Percentiles rank a stretch among this genome's conserved stretches.
Evolutionary conservation across 306 rosid genomes (phyloP).

Genomic region (Trifolium repens): DNA sequence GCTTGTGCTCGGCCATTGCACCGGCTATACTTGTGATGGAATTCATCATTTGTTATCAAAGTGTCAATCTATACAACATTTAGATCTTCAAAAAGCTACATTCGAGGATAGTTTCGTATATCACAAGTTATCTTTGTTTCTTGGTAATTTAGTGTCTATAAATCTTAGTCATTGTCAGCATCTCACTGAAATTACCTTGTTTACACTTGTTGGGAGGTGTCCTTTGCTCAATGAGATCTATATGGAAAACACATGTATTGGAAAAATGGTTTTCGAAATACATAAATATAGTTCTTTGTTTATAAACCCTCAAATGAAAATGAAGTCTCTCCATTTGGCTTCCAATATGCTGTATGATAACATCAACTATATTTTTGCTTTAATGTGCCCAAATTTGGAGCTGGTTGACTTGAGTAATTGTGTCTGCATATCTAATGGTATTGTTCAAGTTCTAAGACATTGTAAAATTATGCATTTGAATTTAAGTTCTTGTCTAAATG

Average conservation of each 20-base stretch:
- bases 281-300: not conserved
- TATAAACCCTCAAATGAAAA: slow-evolving; percentile 46
- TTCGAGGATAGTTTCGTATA: slow-evolving; percentile 53
- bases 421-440: too few species aligned
- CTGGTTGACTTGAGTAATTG: too few species aligned
- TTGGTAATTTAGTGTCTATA: slow-evolving; percentile 49
- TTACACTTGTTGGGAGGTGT: slow-evolving; percentile 55
- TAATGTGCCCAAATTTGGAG: too few species aligned
- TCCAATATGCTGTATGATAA: too few species aligned
- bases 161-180: slow-evolving; percentile 51
- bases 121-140: slow-evolving; percentile 48
- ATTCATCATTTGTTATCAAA: slow-evolving; percentile 49
- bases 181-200: slow-evolving; percentile 53
- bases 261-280: not conserved
- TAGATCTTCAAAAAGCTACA: slow-evolving; percentile 48
- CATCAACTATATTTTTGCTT: too few species aligned
- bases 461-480: too few species aligned
- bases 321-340: slow-evolving; percentile 32
- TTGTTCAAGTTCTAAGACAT: too few species aligned
- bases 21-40: slow-evolving; percentile 48
- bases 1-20: slow-evolving; percentile 50
- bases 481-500: too few species aligned
- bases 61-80: slow-evolving; percentile 50
- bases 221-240: slow-evolving; percentile 47
- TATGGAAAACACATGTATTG: slow-evolving; percentile 53